A percentile compares a stretch with the other conserved stretches of the same genome.
Evolutionary conservation across 495 filamentous ascomycete genomes (phyloP).

Genomic region (Tuber melanosporum): DNA sequence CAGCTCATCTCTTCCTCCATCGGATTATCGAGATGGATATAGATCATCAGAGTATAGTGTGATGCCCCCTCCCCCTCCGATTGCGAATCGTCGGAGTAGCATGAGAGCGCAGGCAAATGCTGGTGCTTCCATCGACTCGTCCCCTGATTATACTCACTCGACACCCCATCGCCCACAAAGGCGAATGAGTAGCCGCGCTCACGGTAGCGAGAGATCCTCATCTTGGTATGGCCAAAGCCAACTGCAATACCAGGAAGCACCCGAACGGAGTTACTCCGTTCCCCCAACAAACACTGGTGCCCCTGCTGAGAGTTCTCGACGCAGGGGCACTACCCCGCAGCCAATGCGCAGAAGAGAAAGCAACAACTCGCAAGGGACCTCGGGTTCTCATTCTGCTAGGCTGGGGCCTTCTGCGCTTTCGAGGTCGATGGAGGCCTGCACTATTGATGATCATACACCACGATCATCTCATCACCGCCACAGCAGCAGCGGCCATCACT

Average conservation of each 20-base stretch:
- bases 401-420: constrained; percentile 35
- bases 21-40: constrained; percentile 27
- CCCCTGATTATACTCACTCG: constrained; percentile 28
- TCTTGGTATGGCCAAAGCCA: constrained; percentile 34
- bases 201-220: constrained; percentile 28
- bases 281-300: constrained; percentile 25
- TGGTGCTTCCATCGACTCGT: constrained; percentile 27
- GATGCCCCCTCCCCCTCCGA: constrained; percentile 35
- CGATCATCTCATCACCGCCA: constrained; percentile 37
- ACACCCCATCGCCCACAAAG: constrained; percentile 32
- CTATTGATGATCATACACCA: constrained; percentile 37
- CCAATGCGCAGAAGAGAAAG: constrained; percentile 35
- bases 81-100: constrained; percentile 36
- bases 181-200: constrained; percentile 31
- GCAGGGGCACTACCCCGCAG: constrained; percentile 32
- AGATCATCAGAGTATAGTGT: constrained; percentile 25
- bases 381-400: constrained; percentile 26
- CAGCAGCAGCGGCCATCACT: constrained; percentile 19
- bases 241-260: constrained; percentile 24
- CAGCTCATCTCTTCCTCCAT: constrained; percentile 23
- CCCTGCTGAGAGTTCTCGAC: constrained; percentile 16
- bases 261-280: constrained; percentile 31
- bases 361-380: constrained; percentile 23
- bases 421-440: constrained; percentile 37
- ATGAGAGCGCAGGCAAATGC: constrained; percentile 37